phyloP scores from a whole-genome alignment of 192 early-diverging fungal genomes.

The Funneliformis geosporum region DNA sequence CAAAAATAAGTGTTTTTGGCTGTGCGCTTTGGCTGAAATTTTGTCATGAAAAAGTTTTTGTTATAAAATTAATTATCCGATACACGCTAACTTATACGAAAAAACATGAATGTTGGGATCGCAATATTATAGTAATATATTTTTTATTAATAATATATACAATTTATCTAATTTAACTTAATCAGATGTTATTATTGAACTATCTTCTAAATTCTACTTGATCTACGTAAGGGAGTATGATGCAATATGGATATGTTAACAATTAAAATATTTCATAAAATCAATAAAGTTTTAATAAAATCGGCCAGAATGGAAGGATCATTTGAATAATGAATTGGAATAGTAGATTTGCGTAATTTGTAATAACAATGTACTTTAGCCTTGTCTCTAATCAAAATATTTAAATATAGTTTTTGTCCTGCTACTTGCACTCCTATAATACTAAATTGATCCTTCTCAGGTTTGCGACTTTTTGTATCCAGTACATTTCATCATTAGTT shows the following conservation, averaged over 20 bases:
- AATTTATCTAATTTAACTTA: not conserved
- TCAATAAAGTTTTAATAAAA: conserved; percentile 3
- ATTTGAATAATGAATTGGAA: not conserved
- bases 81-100: too few relatives aligned
- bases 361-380: conserved; percentile 3
- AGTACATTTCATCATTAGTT: conserved; percentile 18
- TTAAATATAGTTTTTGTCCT: not conserved
- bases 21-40: not conserved
- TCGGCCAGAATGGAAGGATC: not conserved
- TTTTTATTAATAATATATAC: conserved; percentile 8
- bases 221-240: not conserved
- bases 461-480: conserved; percentile 4
- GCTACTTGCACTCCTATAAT: conserved; percentile 12
- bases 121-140: not conserved
- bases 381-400: conserved; percentile 13
- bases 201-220: not conserved
- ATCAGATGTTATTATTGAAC: not conserved
- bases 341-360: not conserved
- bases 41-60: not conserved
- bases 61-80: too few relatives aligned
- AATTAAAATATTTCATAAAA: not conserved
- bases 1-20: not conserved
- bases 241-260: not conserved
- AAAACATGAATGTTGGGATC: too few relatives aligned
- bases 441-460: conserved; percentile 4